Percentiles rank a stretch among this genome's conserved stretches.
Evolutionary conservation across 164 flowering plant species (phyloP).

Genomic region (Umbellularia californica): DNA sequence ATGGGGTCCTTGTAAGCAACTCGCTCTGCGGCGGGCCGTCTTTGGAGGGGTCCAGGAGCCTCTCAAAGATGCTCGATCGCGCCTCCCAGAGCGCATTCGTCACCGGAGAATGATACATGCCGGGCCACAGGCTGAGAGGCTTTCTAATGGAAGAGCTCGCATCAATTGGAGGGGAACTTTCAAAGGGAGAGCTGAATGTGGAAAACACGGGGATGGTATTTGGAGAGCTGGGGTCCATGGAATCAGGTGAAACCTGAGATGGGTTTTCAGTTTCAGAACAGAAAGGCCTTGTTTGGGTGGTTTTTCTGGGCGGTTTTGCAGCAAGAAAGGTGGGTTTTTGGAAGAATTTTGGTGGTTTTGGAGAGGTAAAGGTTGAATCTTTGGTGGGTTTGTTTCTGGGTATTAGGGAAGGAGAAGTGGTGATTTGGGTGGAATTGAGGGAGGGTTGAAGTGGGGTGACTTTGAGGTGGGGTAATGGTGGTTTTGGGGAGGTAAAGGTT

Average conservation of each 20-base stretch:
- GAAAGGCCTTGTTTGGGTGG: conserved; percentile 1
- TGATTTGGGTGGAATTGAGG: not conserved
- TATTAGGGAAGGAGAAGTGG: not conserved
- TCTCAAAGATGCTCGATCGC: conserved; percentile 61
- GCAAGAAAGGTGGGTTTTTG: not conserved
- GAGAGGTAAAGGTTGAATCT: not conserved
- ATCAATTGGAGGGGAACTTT: conserved; percentile 43
- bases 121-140: conserved; percentile 89
- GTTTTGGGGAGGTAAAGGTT: not conserved
- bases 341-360: not conserved
- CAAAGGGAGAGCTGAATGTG: conserved; percentile 36
- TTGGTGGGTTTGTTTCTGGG: conserved; percentile 1
- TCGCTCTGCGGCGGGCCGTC: conserved; percentile 66
- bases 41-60: conserved; percentile 52
- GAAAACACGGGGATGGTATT: conserved; percentile 37
- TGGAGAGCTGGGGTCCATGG: conserved; percentile 7
- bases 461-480: not conserved
- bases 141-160: conserved; percentile 68
- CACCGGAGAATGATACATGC: conserved; percentile 93
- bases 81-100: conserved; percentile 95
- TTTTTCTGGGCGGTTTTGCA: not conserved
- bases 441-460: not conserved
- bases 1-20: conserved; percentile 53
- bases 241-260: not conserved
- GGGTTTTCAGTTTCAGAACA: not conserved